These are phyloP conservation scores for Beauveria varroae DNA, from an alignment of 2,329 filamentous ascomycete genomes.

Conservation along the genomic window DNA sequence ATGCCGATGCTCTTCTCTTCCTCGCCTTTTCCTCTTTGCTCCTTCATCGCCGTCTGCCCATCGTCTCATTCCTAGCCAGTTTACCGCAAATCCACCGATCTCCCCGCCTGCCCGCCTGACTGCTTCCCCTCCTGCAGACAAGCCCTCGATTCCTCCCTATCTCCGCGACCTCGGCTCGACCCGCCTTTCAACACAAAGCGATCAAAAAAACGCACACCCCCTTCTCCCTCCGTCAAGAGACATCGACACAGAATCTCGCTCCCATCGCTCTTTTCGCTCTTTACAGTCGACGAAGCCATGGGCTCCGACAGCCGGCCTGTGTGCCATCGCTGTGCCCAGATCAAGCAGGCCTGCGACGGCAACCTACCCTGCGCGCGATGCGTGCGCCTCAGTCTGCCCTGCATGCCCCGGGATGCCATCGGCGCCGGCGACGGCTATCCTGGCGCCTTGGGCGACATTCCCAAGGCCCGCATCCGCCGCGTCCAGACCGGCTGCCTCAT, in stretches of 20 bases:
- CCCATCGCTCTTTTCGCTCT: not conserved
- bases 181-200: not conserved
- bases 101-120: not conserved
- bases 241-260: not conserved
- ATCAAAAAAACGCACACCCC: not conserved
- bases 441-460: slow-evolving; percentile 15
- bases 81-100: no score
- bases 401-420: slow-evolving; percentile 20
- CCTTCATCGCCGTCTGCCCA: not conserved
- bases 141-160: no score
- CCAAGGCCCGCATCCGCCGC: slow-evolving; percentile 26
- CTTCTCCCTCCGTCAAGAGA: not conserved
- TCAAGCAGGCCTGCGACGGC: slow-evolving; percentile 29
- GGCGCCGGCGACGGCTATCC: not conserved
- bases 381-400: slow-evolving; percentile 25
- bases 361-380: slow-evolving; percentile 26
- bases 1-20: not conserved
- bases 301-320: slow-evolving; percentile 23
- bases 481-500: slow-evolving; percentile 35
- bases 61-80: not conserved
- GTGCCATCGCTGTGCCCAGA: slow-evolving; percentile 28
- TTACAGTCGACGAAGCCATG: slow-evolving; percentile 14
- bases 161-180: not conserved
- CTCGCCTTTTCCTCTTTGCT: not conserved
- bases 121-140: no score